A percentile compares a stretch with the other conserved stretches of the same genome.
Conservation (phyloP, 192 early-diverging fungal species). For the Mortierella antarctica region DNA sequence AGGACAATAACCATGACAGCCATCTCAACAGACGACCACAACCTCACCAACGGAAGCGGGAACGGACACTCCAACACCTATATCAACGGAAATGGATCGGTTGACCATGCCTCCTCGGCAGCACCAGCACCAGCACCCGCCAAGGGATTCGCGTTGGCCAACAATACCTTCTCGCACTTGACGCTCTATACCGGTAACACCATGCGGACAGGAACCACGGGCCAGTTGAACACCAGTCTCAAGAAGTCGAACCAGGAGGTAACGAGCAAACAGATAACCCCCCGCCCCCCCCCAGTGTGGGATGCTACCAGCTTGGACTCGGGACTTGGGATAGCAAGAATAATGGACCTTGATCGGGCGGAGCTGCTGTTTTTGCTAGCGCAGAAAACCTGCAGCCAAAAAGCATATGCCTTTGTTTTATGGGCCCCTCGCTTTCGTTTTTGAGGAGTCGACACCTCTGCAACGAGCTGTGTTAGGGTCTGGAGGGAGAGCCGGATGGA, state of each 20-base stretch:
- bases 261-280: background rate
- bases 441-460: too few species aligned
- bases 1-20: slow-evolving; percentile 2
- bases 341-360: too few species aligned
- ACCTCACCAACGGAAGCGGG: slow-evolving; percentile 8
- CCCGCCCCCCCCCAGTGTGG: too few species aligned
- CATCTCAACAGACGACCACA: background rate
- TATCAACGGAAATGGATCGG: slow-evolving; percentile 1
- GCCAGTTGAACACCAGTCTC: slow-evolving; percentile 39
- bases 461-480: too few species aligned
- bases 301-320: too few species aligned
- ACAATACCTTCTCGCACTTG: slow-evolving; percentile 51
- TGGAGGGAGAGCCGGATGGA: too few species aligned
- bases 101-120: background rate
- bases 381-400: too few species aligned
- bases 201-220: slow-evolving; percentile 57
- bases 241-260: slow-evolving; percentile 66
- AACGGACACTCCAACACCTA: slow-evolving; percentile 2
- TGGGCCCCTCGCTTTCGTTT: too few species aligned
- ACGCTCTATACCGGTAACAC: slow-evolving; percentile 64
- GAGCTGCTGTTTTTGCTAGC: too few species aligned
- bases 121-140: background rate
- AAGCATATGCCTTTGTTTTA: too few species aligned
- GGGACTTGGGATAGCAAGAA: background rate
- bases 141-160: slow-evolving; percentile 14